Percentiles rank a stretch among this genome's conserved stretches.
phyloP scores from a whole-genome alignment of 1,284 basidiomycete genomes.

The Coniophora puteana region DNA sequence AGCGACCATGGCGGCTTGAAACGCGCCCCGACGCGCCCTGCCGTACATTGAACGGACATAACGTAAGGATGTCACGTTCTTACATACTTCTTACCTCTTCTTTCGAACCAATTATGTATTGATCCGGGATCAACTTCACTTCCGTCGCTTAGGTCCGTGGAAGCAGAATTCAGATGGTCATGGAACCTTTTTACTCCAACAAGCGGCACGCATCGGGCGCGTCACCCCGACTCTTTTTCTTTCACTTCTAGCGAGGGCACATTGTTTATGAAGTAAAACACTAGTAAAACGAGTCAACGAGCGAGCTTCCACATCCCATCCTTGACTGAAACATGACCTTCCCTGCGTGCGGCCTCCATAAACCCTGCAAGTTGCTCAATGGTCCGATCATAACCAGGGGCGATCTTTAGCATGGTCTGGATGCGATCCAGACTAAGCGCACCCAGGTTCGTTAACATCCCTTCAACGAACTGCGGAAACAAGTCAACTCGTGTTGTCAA shows the following conservation, averaged over 20 bases:
- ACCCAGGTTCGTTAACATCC: conserved; percentile 83
- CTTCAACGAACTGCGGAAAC: conserved; percentile 65
- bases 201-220: background rate
- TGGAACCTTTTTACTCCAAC: background rate
- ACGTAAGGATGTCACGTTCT: too few species aligned
- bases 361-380: conserved; percentile 73
- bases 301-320: conserved; percentile 75
- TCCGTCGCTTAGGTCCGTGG: background rate
- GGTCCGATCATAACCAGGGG: conserved; percentile 74
- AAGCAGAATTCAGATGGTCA: background rate
- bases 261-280: too few species aligned
- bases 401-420: conserved; percentile 79
- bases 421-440: conserved; percentile 70
- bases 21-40: too few species aligned
- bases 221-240: background rate
- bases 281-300: conserved; percentile 16
- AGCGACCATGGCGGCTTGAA: too few species aligned
- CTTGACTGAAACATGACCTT: conserved; percentile 67
- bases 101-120: too few species aligned
- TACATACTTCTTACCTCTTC: too few species aligned
- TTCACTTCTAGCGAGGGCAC: too few species aligned
- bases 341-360: conserved; percentile 73
- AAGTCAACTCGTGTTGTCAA: conserved; percentile 4
- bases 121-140: background rate
- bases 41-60: too few species aligned